Evolutionary conservation across 2,329 filamentous ascomycete genomes (phyloP).

Genomic region (Akanthomyces uredinophilus): DNA sequence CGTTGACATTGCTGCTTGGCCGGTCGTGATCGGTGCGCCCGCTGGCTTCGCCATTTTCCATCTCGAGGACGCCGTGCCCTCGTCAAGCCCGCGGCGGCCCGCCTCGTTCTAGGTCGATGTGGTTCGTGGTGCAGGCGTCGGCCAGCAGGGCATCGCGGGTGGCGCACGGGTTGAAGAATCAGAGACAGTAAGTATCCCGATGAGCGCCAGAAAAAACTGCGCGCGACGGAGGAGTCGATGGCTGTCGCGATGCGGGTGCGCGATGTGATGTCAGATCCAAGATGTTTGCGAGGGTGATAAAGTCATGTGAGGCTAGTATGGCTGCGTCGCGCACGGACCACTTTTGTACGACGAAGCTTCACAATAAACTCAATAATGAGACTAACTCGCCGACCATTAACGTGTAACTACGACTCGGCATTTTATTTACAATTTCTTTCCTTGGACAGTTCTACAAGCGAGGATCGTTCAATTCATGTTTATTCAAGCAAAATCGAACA

Average conservation of each 20-base stretch:
- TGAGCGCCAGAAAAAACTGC: not conserved
- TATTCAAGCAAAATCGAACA: constrained; percentile 3
- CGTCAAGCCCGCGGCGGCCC: not conserved
- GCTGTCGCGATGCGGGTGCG: constrained; percentile 6
- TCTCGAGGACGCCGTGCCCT: constrained; percentile 52
- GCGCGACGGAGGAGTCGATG: not conserved
- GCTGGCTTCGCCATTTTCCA: constrained; percentile 51
- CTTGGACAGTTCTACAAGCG: not conserved
- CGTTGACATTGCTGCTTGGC: constrained; percentile 37
- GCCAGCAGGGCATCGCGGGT: constrained; percentile 3
- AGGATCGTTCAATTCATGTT: not conserved
- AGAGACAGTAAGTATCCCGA: not conserved
- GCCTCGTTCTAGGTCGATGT: not conserved
- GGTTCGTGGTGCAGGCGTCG: constrained; percentile 2
- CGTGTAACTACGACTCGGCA: not conserved
- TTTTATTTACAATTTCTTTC: not conserved
- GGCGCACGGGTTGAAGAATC: not conserved
- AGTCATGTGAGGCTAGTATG: constrained; percentile 28
- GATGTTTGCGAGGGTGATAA: constrained; percentile 12
- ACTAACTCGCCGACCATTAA: not conserved
- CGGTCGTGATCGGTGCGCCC: constrained; percentile 53
- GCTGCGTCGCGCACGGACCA: constrained; percentile 23
- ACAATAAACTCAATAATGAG: not conserved
- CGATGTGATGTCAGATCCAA: constrained; percentile 11
- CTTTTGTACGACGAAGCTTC: not conserved